Evolutionary conservation across 345 rosid genomes (phyloP), one percentile per base, ranked within the genome.

Genomic region (Leavenworthia alabamica): DNA sequence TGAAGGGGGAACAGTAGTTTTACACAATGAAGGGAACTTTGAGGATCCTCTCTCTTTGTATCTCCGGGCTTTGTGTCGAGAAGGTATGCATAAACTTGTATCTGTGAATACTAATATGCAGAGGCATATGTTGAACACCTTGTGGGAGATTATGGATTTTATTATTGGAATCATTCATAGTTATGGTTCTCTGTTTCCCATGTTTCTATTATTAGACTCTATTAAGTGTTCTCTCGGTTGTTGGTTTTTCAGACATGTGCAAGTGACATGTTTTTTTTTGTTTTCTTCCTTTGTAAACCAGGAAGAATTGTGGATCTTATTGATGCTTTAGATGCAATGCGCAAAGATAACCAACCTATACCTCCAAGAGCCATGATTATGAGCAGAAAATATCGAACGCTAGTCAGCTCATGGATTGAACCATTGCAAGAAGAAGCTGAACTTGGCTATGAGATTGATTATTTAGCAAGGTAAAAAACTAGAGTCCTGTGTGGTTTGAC

Each of bases 361-460:
- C 91, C 98, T 61, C 82, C 89, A 37, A 77, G 96, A 73, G 96
- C 93, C 66, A 92, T 86, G 98, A 85, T 89, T 61, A 72, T 89
- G 76, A 89, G 87, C 80, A 85, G 88, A 83, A 92, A 89, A 70
- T 92, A 92, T 62, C 86, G 95, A 22, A 83, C 98, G 35, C 63
- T 89, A 68, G 96, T 86, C 74, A 92, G 98, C 81, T 92, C 95
- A 2, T 92, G 98, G 98, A 92, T 92, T 47, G 95, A 92, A 73
- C 98, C 98, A 68, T 76, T 89, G 56, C 90, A 86, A 77, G 95
- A 89, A 73, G 98, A 92, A 80, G 98, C 96, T 73, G 93, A 89
- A 67, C 96, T 82, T 65, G 96, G 96, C 55, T 85, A 79, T 22
- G 86, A 92, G 80, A 83, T 89, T 70, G 96, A 89, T 76, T 89